Evolutionary conservation across 2,329 filamentous ascomycete genomes (phyloP).

Genomic region (Apiospora pterosperma): DNA sequence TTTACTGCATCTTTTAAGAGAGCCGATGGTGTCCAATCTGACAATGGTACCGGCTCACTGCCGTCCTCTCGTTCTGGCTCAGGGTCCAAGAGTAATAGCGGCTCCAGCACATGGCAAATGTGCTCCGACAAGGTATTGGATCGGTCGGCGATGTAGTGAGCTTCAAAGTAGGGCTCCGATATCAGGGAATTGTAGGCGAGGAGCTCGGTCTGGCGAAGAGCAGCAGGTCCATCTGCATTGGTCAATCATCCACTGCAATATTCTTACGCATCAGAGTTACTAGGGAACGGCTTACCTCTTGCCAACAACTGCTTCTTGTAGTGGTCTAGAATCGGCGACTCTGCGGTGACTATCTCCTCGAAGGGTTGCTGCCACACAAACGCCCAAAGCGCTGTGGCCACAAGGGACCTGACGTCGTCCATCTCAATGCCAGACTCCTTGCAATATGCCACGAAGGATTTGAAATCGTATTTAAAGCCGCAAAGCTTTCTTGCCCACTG

Average conservation of each 20-base stretch:
- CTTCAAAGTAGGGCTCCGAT: background rate
- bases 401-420: background rate
- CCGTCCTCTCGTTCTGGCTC: background rate
- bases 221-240: background rate
- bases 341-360: background rate
- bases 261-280: too few relatives aligned
- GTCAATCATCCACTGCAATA: background rate
- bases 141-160: background rate
- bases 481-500: background rate
- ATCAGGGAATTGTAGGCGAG: background rate
- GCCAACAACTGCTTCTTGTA: background rate
- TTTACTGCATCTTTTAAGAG: background rate
- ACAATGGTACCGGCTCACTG: background rate
- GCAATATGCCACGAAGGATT: background rate
- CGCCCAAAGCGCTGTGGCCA: background rate
- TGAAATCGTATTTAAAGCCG: background rate
- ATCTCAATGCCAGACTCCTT: background rate
- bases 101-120: background rate
- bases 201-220: background rate
- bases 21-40: background rate
- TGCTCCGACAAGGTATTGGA: background rate
- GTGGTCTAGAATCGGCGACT: background rate
- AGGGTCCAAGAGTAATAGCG: background rate
- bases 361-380: background rate
- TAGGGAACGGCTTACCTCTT: background rate